A percentile compares a stretch with the other conserved stretches of the same genome.
phyloP scores from a whole-genome alignment of 2,329 filamentous ascomycete genomes.

The Talaromyces verruculosus region DNA sequence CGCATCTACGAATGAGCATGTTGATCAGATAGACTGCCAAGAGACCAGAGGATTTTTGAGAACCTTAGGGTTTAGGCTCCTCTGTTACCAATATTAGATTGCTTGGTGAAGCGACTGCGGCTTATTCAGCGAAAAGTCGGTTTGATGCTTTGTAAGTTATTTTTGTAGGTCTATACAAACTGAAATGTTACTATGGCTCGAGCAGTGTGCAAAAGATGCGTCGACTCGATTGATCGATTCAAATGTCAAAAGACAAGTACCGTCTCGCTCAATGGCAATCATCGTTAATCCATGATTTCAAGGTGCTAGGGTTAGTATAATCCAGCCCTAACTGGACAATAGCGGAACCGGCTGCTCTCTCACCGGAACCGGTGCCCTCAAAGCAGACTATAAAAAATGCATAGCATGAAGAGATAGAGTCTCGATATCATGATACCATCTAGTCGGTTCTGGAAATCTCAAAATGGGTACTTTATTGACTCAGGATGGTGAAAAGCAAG shows the following conservation, averaged over 20 bases:
- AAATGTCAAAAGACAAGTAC: not conserved
- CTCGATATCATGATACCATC: not conserved
- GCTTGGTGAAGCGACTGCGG: not conserved
- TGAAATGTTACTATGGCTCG: not conserved
- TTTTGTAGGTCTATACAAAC: not conserved
- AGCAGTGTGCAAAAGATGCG: not conserved
- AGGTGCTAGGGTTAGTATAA: not conserved
- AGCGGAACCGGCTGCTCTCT: not conserved
- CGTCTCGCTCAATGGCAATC: not conserved
- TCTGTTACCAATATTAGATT: conserved; percentile 2
- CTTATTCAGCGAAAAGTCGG: not conserved
- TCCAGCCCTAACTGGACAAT: not conserved
- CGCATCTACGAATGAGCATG: not conserved
- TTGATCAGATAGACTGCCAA: not conserved
- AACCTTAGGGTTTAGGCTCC: not conserved
- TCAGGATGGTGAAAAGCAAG: not conserved
- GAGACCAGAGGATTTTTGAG: not conserved
- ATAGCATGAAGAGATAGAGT: not conserved
- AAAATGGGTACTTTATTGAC: not conserved
- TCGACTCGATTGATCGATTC: not conserved
- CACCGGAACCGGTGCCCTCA: not conserved
- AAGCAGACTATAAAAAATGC: not conserved
- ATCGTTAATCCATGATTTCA: not conserved
- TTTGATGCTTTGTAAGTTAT: not conserved
- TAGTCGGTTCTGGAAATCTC: not conserved